A percentile compares a stretch with the other conserved stretches of the same genome.
Conservation (phyloP, 352 stramenopile species). For the Thraustochytrium striatum region DNA sequence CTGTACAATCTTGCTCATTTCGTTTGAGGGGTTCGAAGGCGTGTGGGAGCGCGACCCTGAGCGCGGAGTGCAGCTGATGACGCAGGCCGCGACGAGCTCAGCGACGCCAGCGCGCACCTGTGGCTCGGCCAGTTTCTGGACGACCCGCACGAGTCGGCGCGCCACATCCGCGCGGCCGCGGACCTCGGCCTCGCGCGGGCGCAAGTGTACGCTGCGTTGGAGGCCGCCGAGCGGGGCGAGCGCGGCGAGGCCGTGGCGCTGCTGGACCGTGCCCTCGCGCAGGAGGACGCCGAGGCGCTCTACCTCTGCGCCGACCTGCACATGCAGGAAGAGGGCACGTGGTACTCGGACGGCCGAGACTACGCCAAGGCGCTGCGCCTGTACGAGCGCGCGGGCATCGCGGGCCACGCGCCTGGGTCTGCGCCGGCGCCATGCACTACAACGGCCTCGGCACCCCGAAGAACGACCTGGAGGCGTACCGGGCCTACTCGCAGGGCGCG, state of each 20-base stretch:
- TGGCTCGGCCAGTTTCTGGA: constrained; percentile 20
- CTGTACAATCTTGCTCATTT: constrained; percentile 30
- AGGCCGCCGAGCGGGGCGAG: too few relatives aligned
- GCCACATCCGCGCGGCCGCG: neutral
- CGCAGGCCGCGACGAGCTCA: neutral
- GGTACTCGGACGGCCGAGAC: neutral
- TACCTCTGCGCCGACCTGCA: neutral
- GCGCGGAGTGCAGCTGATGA: neutral
- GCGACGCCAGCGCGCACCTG: neutral
- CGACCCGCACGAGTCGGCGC: neutral
- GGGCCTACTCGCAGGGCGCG: constrained; percentile 33
- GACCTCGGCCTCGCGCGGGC: neutral
- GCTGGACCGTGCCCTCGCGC: neutral
- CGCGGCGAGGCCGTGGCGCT: constrained; percentile 8
- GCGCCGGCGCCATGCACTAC: constrained; percentile 37
- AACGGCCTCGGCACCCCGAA: constrained; percentile 5
- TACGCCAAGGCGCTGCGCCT: neutral
- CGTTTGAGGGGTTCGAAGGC: neutral
- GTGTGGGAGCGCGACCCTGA: neutral
- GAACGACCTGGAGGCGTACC: constrained; percentile 37
- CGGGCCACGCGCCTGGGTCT: neutral
- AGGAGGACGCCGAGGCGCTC: constrained; percentile 29
- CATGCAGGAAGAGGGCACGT: constrained; percentile 28
- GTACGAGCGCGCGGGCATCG: constrained; percentile 15
- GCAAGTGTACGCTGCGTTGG: constrained; percentile 5